Evolutionary conservation across 441 rosid genomes (phyloP), one percentile per base, ranked within the genome.

Genomic region (Gossypium laxum): DNA sequence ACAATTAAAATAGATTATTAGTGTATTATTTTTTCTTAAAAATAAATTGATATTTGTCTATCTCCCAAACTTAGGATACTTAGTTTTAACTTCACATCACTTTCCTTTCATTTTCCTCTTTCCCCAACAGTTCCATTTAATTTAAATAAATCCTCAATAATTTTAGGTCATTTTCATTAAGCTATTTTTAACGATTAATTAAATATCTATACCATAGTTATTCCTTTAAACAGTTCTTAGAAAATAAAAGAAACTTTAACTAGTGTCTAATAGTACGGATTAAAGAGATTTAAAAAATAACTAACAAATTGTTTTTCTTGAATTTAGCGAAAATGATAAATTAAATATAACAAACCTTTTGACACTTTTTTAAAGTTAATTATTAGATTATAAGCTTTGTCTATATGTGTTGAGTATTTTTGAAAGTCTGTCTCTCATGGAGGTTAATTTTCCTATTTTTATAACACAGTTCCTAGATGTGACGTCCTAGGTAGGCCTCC

Each of bases 71-170:
- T 68, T 75, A 66, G 22, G 79, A 57, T 74, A 52, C 75, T 69
- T 77, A 71, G 15, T 73, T 64, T 71, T 28, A 54, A 74, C 79
- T 74, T 78, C 72, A 38, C 28, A 17, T 26, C 21, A 69, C 41
- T 30, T 71, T 61, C 76, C 79, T 71, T 69, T 80, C 80, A 3
- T 67, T 79, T 68, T 75, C 76, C 28, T 17, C 7, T 12, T 15
- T 62, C 30, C 38, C n/a, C 11, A 38, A 58, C 6, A 12, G 2
- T 2, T 41, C 15, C 26, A 55, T 51, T 56, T 50, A 47, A 24
- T 5, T 66, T 14, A 48, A 66, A 14, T 66, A 66, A 66, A 48
- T 48, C 57, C 4, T 67, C 7, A 50, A 67, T 50, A 51, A 51
- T 28, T 67, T 50, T 3, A 15, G 26, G 47, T 50, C 59, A 51